These are phyloP conservation scores for Ophiostoma quercus DNA, from an alignment of 2,329 filamentous ascomycete genomes.

Conservation along the genomic window DNA sequence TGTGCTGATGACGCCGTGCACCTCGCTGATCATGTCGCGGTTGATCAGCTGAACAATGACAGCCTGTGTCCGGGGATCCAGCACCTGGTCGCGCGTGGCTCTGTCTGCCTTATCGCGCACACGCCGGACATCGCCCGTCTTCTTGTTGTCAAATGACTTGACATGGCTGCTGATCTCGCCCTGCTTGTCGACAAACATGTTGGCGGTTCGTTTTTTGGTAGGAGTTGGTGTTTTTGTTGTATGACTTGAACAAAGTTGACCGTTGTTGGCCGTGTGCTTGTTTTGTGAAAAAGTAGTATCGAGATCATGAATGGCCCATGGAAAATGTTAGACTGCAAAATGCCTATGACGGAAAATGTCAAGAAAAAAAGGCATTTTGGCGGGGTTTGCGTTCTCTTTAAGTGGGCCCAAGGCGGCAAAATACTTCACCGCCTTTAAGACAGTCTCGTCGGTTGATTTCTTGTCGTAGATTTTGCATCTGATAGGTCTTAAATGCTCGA, in stretches of 20 bases:
- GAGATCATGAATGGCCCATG: background rate
- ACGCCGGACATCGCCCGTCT: constrained; percentile 4
- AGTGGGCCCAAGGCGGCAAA: background rate
- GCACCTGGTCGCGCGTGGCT: constrained; percentile 88
- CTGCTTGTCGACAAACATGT: constrained; percentile 1
- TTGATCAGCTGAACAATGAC: constrained; percentile 96
- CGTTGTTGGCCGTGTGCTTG: background rate
- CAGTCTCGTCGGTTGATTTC: background rate
- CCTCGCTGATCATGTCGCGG: constrained; percentile 77
- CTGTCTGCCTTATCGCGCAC: constrained; percentile 74
- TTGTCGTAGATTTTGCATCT: no score
- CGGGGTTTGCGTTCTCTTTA: constrained; percentile 1
- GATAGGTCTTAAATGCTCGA: no score
- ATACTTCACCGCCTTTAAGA: background rate
- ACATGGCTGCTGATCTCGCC: constrained; percentile 9
- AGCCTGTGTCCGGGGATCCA: constrained; percentile 92
- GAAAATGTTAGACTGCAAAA: background rate
- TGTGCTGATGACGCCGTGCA: constrained; percentile 92
- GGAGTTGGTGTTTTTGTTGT: background rate
- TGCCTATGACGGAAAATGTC: background rate
- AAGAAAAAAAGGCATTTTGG: background rate
- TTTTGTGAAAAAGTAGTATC: background rate
- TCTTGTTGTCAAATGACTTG: background rate
- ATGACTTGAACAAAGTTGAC: background rate
- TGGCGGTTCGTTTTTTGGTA: background rate